Conservation (phyloP, 73 alveolate genomes). For the Paramecium sonneborni region DNA sequence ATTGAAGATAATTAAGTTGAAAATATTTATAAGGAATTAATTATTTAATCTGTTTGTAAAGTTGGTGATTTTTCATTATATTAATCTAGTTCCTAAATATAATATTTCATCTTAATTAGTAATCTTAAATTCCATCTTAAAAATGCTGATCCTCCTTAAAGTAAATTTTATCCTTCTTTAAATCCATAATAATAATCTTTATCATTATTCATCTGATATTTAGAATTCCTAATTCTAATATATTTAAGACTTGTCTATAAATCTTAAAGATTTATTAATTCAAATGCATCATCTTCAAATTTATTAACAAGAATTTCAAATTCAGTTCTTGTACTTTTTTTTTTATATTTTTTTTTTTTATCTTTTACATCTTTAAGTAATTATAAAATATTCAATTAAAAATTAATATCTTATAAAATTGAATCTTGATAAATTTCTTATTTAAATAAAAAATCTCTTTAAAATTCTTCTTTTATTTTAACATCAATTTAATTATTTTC, state of each 20-base stretch:
- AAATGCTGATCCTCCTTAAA: background rate
- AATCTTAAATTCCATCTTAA: background rate
- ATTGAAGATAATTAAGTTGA: background rate
- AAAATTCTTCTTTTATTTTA: background rate
- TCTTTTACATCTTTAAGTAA: background rate
- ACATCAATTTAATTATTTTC: background rate
- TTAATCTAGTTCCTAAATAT: background rate
- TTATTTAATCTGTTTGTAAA: background rate
- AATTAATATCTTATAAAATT: background rate
- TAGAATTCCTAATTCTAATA: background rate
- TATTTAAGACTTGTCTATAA: background rate
- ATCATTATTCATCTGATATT: background rate
- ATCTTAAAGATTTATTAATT: background rate
- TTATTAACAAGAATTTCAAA: background rate
- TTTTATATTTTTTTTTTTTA: background rate
- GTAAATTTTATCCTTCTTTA: background rate
- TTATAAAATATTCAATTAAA: background rate
- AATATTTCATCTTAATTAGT: background rate
- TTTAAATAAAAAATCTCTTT: background rate
- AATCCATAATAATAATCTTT: background rate
- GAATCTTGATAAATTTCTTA: background rate
- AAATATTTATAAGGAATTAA: background rate
- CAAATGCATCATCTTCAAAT: background rate
- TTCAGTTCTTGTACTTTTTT: background rate
- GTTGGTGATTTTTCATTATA: background rate